Percentiles rank a stretch among this genome's conserved stretches.
Evolutionary conservation across 192 early-diverging fungal species (phyloP).

Genomic region (Chytriomyces sp.): DNA sequence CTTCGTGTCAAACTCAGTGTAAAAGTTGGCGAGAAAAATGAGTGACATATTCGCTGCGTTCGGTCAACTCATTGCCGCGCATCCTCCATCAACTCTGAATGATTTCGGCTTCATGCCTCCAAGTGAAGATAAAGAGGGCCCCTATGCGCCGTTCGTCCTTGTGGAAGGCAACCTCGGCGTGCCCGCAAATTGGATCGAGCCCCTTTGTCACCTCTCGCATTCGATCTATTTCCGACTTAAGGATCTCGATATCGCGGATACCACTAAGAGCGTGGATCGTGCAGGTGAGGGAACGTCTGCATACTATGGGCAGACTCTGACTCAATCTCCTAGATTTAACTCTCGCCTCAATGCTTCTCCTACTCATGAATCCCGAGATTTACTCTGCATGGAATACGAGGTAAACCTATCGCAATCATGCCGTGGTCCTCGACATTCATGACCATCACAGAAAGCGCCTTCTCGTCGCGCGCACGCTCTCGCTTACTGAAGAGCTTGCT

Average conservation of each 20-base stretch:
- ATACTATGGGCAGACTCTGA: too few relatives aligned
- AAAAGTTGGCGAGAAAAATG: too few relatives aligned
- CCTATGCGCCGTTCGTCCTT: conserved; percentile 4
- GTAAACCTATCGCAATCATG: not conserved
- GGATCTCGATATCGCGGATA: too few relatives aligned
- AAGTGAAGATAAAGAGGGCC: not conserved
- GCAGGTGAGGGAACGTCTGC: too few relatives aligned
- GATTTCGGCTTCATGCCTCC: conserved; percentile 26
- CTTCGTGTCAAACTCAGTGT: too few relatives aligned
- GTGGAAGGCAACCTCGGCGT: conserved; percentile 24
- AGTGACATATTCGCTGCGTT: not conserved
- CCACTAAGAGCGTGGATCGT: too few relatives aligned
- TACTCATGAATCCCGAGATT: conserved; percentile 24
- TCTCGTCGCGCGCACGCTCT: not conserved
- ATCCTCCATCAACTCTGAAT: conserved; percentile 13
- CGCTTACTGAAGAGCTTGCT: not conserved
- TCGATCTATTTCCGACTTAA: not conserved
- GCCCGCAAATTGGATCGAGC: conserved; percentile 13
- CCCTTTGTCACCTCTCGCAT: not conserved
- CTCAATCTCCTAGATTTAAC: not conserved
- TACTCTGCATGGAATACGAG: conserved; percentile 25
- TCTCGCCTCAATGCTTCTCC: not conserved
- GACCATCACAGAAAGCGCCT: not conserved
- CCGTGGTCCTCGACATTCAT: not conserved
- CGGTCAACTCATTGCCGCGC: not conserved